Evolutionary conservation across 2,329 filamentous ascomycete genomes (phyloP).

Genomic region (Ceratocystis cacaofunesta): DNA sequence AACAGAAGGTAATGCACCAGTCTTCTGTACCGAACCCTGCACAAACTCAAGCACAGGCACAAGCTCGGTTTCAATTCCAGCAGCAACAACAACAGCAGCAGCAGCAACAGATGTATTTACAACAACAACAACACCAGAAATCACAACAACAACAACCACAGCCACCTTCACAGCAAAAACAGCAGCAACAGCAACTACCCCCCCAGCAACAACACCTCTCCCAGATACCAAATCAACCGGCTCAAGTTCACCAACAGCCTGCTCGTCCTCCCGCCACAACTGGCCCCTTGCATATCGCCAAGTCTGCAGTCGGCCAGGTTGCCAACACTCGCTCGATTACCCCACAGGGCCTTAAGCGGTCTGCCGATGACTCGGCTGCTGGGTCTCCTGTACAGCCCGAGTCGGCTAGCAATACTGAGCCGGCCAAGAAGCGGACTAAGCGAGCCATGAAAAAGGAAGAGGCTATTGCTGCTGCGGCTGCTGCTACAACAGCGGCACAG

Average conservation of each 20-base stretch:
- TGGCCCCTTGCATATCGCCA: neutral
- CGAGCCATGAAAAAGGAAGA: constrained; percentile 25
- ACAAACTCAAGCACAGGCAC: constrained; percentile 5
- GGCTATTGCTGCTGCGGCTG: constrained; percentile 22
- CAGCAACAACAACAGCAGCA: constrained; percentile 23
- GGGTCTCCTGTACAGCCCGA: constrained; percentile 17
- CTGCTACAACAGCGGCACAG: neutral
- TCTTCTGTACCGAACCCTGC: neutral
- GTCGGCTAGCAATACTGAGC: constrained; percentile 19
- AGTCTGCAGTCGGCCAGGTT: neutral
- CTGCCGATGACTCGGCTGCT: constrained; percentile 19
- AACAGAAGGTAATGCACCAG: neutral
- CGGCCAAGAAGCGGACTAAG: constrained; percentile 28
- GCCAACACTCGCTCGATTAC: constrained; percentile 19
- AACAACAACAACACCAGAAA: constrained; percentile 11
- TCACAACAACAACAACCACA: constrained; percentile 6
- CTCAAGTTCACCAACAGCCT: constrained; percentile 15
- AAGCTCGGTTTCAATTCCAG: constrained; percentile 19
- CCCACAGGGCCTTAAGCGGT: constrained; percentile 19
- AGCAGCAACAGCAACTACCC: neutral
- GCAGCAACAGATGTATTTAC: constrained; percentile 21
- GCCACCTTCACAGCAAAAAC: too few relatives aligned
- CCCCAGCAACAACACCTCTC: neutral
- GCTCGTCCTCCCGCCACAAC: neutral
- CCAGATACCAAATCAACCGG: neutral